Evolutionary conservation across 495 filamentous ascomycete species (phyloP).

Genomic region (Lophiotrema nucula): DNA sequence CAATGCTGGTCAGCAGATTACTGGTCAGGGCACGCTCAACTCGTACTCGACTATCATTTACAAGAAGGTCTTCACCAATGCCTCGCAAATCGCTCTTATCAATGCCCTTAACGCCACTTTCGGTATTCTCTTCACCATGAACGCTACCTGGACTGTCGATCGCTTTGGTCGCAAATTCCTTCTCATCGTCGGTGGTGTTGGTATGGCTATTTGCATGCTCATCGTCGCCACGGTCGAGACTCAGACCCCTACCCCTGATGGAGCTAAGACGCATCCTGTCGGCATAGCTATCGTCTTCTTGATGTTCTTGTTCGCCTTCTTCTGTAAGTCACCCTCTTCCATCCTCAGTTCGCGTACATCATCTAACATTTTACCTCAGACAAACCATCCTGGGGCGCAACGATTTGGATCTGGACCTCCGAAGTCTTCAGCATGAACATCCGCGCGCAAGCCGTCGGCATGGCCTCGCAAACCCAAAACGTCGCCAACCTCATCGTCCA

Average conservation of each 20-base stretch:
- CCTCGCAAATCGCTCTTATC: slow-evolving; percentile 31
- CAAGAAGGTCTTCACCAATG: slow-evolving; percentile 59
- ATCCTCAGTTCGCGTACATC: background rate
- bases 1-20: slow-evolving; percentile 63
- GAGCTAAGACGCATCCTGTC: slow-evolving; percentile 55
- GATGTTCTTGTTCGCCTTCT: slow-evolving; percentile 64
- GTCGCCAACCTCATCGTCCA: slow-evolving; percentile 64
- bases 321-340: slow-evolving; percentile 47
- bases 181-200: slow-evolving; percentile 55
- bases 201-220: slow-evolving; percentile 54
- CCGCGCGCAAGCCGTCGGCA: slow-evolving; percentile 65
- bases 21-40: slow-evolving; percentile 62
- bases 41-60: slow-evolving; percentile 64
- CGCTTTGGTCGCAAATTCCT: slow-evolving; percentile 59
- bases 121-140: slow-evolving; percentile 39
- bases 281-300: slow-evolving; percentile 64
- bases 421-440: slow-evolving; percentile 69
- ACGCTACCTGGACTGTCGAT: slow-evolving; percentile 45
- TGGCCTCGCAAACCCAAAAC: slow-evolving; percentile 65
- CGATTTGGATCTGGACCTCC: slow-evolving; percentile 66
- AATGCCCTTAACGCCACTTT: slow-evolving; percentile 44
- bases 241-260: slow-evolving; percentile 51
- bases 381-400: slow-evolving; percentile 67
- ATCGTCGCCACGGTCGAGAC: slow-evolving; percentile 34
- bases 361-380: slow-evolving; percentile 31